Conservation (phyloP, 441 rosid genomes). For the Populus hybrid region DNA sequence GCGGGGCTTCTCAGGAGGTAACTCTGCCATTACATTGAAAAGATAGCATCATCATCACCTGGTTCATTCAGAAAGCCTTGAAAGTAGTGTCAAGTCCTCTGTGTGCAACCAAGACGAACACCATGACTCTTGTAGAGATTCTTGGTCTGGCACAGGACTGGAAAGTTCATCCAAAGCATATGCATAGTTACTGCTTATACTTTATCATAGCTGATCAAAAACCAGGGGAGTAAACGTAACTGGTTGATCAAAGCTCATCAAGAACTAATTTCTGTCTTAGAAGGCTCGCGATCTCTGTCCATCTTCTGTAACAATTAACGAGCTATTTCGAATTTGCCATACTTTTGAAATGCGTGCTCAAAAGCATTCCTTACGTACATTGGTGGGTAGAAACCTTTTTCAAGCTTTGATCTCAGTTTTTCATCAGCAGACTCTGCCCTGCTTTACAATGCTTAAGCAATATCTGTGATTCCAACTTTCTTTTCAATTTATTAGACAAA, state of each 20-base stretch:
- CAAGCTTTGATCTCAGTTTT: slow-evolving; percentile 24
- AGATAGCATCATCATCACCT: not conserved
- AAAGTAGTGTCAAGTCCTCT: not conserved
- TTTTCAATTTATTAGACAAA: slow-evolving; percentile 29
- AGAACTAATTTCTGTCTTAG: not conserved
- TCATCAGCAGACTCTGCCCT: slow-evolving; percentile 28
- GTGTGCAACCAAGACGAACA: not conserved
- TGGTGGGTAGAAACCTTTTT: slow-evolving; percentile 25
- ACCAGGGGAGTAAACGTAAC: not conserved
- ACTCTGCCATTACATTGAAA: not conserved
- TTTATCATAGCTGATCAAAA: not conserved
- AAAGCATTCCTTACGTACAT: slow-evolving; percentile 26
- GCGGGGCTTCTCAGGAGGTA: not conserved
- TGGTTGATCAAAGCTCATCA: not conserved
- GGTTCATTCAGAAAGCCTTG: not conserved
- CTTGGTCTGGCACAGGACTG: not conserved
- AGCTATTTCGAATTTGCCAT: slow-evolving; percentile 24
- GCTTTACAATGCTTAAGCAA: slow-evolving; percentile 29
- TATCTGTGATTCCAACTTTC: slow-evolving; percentile 29
- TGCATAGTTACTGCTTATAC: not conserved
- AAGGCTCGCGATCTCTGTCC: slow-evolving; percentile 1
- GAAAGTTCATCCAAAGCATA: not conserved
- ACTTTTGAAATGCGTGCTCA: slow-evolving; percentile 21
- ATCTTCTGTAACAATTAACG: slow-evolving; percentile 24
- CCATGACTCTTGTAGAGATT: not conserved